These are phyloP conservation scores for Linnemannia exigua DNA, from an alignment of 192 early-diverging fungal genomes.

Conservation along the genomic window DNA sequence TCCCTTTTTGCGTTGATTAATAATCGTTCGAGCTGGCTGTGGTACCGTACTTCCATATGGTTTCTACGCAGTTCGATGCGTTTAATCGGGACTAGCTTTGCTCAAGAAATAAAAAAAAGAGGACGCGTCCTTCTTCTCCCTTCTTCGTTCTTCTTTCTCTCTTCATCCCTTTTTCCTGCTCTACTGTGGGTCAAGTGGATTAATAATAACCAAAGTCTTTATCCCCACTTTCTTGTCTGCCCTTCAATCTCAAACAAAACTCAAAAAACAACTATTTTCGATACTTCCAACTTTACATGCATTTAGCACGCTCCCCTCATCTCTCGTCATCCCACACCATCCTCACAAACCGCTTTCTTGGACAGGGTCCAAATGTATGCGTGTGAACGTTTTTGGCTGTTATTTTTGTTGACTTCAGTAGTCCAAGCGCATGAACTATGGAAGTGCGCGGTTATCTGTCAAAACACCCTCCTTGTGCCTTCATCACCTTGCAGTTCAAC, in stretches of 20 bases:
- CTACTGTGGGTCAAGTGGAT: neutral
- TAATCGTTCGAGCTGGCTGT: neutral
- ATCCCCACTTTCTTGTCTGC: neutral
- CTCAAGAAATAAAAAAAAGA: neutral
- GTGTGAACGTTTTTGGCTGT: neutral
- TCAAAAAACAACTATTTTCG: neutral
- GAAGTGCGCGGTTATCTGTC: too few species aligned
- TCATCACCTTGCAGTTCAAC: too few species aligned
- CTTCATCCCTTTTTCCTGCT: neutral
- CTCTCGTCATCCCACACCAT: constrained; percentile 1
- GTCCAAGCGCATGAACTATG: too few species aligned
- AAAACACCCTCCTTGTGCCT: too few species aligned
- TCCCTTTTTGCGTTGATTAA: neutral
- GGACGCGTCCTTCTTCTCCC: neutral
- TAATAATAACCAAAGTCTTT: neutral
- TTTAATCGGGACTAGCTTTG: neutral
- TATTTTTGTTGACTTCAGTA: neutral
- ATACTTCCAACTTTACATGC: neutral
- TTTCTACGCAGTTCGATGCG: neutral
- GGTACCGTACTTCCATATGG: neutral
- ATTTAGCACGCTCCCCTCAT: neutral
- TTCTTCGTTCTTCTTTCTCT: neutral
- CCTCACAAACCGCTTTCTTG: neutral
- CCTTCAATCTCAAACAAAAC: neutral
- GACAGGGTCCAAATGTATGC: neutral